Evolutionary conservation across 1,284 basidiomycete species (phyloP), one percentile per base, ranked within the genome.

Genomic region (Pisolithus thermaeus): DNA sequence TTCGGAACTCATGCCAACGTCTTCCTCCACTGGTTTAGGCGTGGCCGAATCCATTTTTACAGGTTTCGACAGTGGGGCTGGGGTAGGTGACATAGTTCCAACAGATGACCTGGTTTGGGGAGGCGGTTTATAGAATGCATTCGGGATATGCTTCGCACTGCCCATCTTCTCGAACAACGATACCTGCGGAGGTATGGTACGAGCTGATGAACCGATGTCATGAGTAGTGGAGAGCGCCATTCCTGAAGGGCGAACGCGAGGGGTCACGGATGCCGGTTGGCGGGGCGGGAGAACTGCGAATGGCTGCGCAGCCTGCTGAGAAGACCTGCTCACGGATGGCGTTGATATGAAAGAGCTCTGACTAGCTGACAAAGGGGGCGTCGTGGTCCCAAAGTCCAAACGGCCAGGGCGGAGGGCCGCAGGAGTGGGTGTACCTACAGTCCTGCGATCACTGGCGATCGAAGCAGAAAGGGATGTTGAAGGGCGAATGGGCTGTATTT

Each of bases 111-210:
- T 36, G 47, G 52, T 23, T 58, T 47, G 63, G 2, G 61, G 49
- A 7, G 79, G 73, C 0, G 81, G 80, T 37, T 74, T 71, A 60
- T 79, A 84, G 61, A 85, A 85, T 4, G 83, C 83, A 57, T 84
- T 85, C 32, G 70, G 72, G 3, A 72, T 70, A 40, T 69, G 68
- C 50, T 73, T 75, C 1, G 82, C 80, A 22, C 74, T 73, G 14
- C 71, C 72, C 3, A 62, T 52, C 6, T 63, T 62, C 1, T 73
- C 74, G 46, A 81, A 78, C 11, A 75, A 64, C n/a, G 80, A 82
- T 45, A 54, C 61, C 49, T 52, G 59, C 22, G 58, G 46, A 53
- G 48, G 40, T 39, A 51, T 20, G 16, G 59, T 39, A 49, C 55
- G 43, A 56, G 55, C 16, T 60, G 54, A 41, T 64, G 50, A 40